A percentile compares a stretch with the other conserved stretches of the same genome.
phyloP scores from a whole-genome alignment of 129 eudicot genomes.

The Smallanthus sonchifolius region DNA sequence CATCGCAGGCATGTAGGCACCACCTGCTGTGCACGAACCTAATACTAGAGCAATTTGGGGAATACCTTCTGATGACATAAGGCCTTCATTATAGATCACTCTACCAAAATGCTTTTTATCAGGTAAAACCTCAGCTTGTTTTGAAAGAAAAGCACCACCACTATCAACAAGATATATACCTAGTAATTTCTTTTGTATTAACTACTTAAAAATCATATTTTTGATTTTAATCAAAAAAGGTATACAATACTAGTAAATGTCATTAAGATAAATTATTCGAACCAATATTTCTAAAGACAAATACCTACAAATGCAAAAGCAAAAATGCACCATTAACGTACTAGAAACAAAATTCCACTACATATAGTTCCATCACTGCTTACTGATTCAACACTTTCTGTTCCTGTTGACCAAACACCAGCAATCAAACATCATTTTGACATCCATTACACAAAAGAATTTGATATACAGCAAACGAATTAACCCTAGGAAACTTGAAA shows the following conservation, averaged over 20 bases:
- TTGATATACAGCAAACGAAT: neutral
- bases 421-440: neutral
- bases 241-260: neutral
- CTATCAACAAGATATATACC: conserved; percentile 96
- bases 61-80: conserved; percentile 89
- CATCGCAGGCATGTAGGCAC: conserved; percentile 99
- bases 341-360: neutral
- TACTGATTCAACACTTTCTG: conserved; percentile 99
- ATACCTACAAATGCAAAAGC: neutral
- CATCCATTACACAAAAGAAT: neutral
- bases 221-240: neutral
- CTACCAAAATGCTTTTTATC: conserved; percentile 95
- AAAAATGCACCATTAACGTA: neutral
- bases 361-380: conserved; percentile 23
- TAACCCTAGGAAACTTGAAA: conserved; percentile 3
- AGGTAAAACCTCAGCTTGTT: conserved; percentile 97
- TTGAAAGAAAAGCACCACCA: conserved; percentile 97
- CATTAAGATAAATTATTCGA: neutral
- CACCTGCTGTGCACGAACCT: conserved; percentile 99
- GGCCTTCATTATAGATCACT: conserved; percentile 82
- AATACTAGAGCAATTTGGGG: conserved; percentile 94
- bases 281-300: neutral
- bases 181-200: conserved; percentile 36
- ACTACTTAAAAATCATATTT: neutral
- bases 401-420: conserved; percentile 55